Base-by-base conservation (phyloP, 208 protist species). In the Crithidia expoeki region DNA sequence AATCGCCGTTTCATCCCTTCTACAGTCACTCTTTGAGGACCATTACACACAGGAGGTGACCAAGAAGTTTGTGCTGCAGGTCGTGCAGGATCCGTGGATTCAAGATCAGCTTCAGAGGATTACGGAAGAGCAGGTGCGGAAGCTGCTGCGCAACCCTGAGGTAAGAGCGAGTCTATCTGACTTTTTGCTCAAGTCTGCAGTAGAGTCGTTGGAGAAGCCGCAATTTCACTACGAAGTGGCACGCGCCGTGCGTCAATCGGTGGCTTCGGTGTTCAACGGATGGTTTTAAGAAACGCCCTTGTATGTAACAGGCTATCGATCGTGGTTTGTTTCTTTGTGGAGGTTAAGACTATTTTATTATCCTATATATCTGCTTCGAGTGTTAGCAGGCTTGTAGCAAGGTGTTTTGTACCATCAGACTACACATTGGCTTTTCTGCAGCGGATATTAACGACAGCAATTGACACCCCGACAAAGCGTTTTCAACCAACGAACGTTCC, bases 1-100 rank as follows among this genome's bases (percentile, higher is more conserved):
- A 72, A 83, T 92, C 25, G 90, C 88, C 21, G 80, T 95, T 19
- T 94, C 88, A 12, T 94, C 86, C 2, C 81, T 97, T 14, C 70
- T 97, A 38, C 85, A 89, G 56, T 73, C 85, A 0, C 71, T 97
- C 32, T 97, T 95, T 56, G 93, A 94, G 68, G 93, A 97, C 72
- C 88, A 93, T 76, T 95, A 95, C 78, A 97, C 90, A 3, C 90
- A 94, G 69, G 93, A 95, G 76, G 83, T 95, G 44, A 94, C 89
- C 6, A 97, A 95, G 66, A 95, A 95, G 75, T 97, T 97, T 71
- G 88, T 97, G 9, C 58, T 96, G 27, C 85, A 66, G 44, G 90
- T 93, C 12, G 70, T 96, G 44, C 83, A 84, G 21, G 90, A 95
- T 57, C 85, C 86, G 16, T 96, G 89, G 89, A 88, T 95, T 46